Conservation (phyloP, 768 basidiomycete species). For the Leucocoprinus birnbaumii region DNA sequence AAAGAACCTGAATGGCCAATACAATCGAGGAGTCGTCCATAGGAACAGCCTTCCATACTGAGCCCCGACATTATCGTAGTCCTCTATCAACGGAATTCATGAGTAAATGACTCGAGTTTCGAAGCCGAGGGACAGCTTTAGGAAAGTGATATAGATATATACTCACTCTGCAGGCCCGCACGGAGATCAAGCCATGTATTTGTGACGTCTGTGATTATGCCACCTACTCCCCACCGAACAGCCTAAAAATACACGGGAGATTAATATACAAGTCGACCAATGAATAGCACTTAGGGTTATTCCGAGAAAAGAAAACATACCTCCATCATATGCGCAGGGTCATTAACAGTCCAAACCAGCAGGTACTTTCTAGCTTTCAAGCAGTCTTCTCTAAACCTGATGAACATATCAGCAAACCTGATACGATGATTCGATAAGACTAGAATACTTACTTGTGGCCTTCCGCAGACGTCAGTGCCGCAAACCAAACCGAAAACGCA, state of each 20-base stretch:
- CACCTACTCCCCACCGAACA: constrained; percentile 76
- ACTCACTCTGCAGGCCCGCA: constrained; percentile 50
- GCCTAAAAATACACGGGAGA: constrained; percentile 39
- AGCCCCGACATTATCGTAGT: constrained; percentile 63
- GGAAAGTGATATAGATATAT: no score
- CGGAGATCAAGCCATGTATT: constrained; percentile 66
- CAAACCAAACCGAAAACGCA: constrained; percentile 84
- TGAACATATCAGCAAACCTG: background rate
- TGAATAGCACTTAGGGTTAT: background rate
- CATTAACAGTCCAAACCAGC: constrained; percentile 97
- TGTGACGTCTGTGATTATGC: constrained; percentile 77
- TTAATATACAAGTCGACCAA: background rate
- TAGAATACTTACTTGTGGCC: constrained; percentile 58
- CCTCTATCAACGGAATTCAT: constrained; percentile 34
- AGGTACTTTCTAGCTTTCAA: constrained; percentile 75
- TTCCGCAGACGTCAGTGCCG: constrained; percentile 62
- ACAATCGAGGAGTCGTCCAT: constrained; percentile 67
- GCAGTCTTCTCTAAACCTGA: constrained; percentile 80
- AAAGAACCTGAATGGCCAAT: constrained; percentile 44
- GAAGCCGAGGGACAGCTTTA: no score
- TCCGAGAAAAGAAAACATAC: constrained; percentile 31
- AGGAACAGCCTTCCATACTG: constrained; percentile 68
- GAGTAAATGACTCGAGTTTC: background rate
- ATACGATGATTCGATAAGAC: background rate
- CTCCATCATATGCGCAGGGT: constrained; percentile 87